These are phyloP conservation scores for Aspergillus alliaceus DNA, from an alignment of 2,329 filamentous ascomycete genomes.

Conservation along the genomic window DNA sequence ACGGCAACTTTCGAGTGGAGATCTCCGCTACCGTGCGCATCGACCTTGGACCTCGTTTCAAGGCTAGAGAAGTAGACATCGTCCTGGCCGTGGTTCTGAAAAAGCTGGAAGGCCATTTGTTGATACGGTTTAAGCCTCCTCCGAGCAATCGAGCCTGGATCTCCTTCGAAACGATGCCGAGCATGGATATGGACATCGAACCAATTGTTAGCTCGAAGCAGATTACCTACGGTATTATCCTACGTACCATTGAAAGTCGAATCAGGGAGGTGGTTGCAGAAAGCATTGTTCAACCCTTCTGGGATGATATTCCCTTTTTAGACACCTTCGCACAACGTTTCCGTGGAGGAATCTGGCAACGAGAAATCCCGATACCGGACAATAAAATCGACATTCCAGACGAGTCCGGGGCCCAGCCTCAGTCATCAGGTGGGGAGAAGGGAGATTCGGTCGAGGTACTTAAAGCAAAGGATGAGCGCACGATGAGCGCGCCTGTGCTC, in stretches of 20 bases:
- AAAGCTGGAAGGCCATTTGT: conserved; percentile 78
- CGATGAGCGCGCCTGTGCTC: conserved; percentile 35
- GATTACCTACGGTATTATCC: conserved; percentile 89
- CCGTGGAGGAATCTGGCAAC: conserved; percentile 79
- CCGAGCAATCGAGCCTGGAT: conserved; percentile 97
- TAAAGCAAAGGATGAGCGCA: conserved; percentile 34
- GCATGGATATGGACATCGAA: conserved; percentile 90
- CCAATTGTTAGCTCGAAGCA: conserved; percentile 93
- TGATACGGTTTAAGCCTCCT: conserved; percentile 88
- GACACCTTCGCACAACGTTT: conserved; percentile 74
- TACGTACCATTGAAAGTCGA: conserved; percentile 89
- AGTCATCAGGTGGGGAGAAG: conserved; percentile 17
- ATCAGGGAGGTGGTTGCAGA: conserved; percentile 94
- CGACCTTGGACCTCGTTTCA: conserved; percentile 84
- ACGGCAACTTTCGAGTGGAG: conserved; percentile 84
- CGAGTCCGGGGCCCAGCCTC: conserved; percentile 28
- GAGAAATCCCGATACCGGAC: conserved; percentile 45
- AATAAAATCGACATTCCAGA: conserved; percentile 38
- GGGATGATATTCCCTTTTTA: conserved; percentile 93
- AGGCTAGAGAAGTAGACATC: conserved; percentile 83
- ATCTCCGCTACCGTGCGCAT: conserved; percentile 91
- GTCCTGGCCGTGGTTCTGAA: conserved; percentile 83
- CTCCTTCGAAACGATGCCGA: conserved; percentile 88
- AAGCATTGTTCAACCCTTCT: conserved; percentile 87
- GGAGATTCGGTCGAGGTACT: conserved; percentile 27